A percentile compares a stretch with the other conserved stretches of the same genome.
phyloP scores from a whole-genome alignment of 495 filamentous ascomycete species.

The Podospora bellae-mahoneyi region DNA sequence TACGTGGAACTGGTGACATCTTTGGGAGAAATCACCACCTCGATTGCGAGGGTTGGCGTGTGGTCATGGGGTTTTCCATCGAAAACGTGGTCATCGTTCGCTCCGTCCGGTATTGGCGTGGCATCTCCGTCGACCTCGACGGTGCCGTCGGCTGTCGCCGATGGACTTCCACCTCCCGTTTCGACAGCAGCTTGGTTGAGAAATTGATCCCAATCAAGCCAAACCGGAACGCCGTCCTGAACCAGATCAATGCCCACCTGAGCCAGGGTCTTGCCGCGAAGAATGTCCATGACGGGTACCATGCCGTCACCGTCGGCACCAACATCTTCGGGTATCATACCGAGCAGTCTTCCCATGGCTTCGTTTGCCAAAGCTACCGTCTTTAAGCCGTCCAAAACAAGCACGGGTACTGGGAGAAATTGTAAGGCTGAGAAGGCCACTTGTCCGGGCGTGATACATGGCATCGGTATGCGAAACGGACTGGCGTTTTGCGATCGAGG shows the following conservation, averaged over 20 bases:
- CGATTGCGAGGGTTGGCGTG: constrained; percentile 48
- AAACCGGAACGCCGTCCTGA: constrained; percentile 53
- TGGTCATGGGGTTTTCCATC: constrained; percentile 31
- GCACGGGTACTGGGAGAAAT: constrained; percentile 63
- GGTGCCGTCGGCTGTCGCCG: not conserved
- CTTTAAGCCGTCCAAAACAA: constrained; percentile 60
- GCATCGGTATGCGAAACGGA: constrained; percentile 39
- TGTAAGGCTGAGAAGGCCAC: constrained; percentile 63
- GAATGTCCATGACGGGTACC: constrained; percentile 37
- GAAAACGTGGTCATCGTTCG: constrained; percentile 6
- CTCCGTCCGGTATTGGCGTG: constrained; percentile 17
- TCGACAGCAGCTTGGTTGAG: constrained; percentile 50
- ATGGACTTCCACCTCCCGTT: constrained; percentile 27
- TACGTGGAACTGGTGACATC: constrained; percentile 29
- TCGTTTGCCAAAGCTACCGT: constrained; percentile 68
- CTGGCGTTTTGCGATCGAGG: constrained; percentile 29
- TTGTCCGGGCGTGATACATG: constrained; percentile 39
- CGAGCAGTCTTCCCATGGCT: constrained; percentile 62
- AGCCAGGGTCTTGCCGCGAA: constrained; percentile 55
- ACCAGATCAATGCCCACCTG: constrained; percentile 62
- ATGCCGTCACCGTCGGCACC: constrained; percentile 32
- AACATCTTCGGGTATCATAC: constrained; percentile 37
- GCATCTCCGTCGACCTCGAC: constrained; percentile 20
- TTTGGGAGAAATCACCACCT: constrained; percentile 51
- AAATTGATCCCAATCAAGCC: constrained; percentile 54